Evolutionary conservation across 352 stramenopile species (phyloP).

Genomic region (Plasmopara muralis): DNA sequence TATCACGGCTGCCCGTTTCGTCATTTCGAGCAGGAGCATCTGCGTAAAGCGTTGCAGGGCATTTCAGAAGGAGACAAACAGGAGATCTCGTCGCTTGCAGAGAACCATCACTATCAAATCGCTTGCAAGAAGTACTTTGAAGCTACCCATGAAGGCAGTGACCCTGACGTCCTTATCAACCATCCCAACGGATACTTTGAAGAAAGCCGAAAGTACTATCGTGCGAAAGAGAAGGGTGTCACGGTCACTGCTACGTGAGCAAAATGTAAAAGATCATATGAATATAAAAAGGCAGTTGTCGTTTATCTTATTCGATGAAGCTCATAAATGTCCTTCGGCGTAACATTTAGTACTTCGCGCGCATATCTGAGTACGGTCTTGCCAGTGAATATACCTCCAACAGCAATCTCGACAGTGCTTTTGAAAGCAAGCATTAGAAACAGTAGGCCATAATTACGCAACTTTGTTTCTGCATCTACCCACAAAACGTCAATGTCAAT

Average conservation of each 20-base stretch:
- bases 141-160: conserved; percentile 79
- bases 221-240: conserved; percentile 66
- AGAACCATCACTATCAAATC: conserved; percentile 95
- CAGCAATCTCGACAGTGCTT: too few species aligned
- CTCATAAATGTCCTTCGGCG: not conserved
- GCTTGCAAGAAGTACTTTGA: conserved; percentile 98
- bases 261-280: too few species aligned
- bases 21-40: conserved; percentile 91
- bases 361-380: too few species aligned
- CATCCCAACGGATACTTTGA: conserved; percentile 99
- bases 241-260: conserved; percentile 33
- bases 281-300: too few species aligned
- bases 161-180: conserved; percentile 92
- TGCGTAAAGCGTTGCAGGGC: conserved; percentile 85
- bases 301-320: not conserved
- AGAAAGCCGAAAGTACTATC: conserved; percentile 92
- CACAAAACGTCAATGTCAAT: too few species aligned
- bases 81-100: conserved; percentile 88
- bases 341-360: not conserved
- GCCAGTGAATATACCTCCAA: too few species aligned
- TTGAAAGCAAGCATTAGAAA: too few species aligned
- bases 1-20: conserved; percentile 98
- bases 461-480: too few species aligned
- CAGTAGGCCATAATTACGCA: too few species aligned
- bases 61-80: conserved; percentile 82